phyloP scores from a whole-genome alignment of 2,329 filamentous ascomycete species.

The Stagonosporopsis cucurbitacearum region DNA sequence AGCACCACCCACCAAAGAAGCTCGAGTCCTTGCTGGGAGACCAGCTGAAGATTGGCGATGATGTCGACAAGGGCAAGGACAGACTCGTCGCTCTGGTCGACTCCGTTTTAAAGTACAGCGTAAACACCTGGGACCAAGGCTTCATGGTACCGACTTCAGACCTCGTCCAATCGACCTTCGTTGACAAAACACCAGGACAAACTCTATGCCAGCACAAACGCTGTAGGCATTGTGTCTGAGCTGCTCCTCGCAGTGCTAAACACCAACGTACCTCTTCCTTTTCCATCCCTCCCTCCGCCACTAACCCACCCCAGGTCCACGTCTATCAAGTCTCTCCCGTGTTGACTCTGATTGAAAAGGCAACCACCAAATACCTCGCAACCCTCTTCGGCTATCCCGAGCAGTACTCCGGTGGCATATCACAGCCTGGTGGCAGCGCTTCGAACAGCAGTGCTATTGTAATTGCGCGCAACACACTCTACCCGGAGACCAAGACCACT shows the following conservation, averaged over 20 bases:
- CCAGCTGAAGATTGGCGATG: conserved; percentile 46
- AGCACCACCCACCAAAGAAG: conserved; percentile 54
- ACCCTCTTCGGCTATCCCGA: conserved; percentile 62
- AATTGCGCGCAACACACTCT: conserved; percentile 85
- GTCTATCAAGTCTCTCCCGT: conserved; percentile 94
- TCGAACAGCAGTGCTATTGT: conserved; percentile 87
- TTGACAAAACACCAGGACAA: conserved; percentile 65
- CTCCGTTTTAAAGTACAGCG: conserved; percentile 79
- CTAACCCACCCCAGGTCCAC: conserved; percentile 63
- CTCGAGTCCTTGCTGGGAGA: conserved; percentile 48
- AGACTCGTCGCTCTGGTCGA: conserved; percentile 61
- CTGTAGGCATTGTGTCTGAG: conserved; percentile 83
- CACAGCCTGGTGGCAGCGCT: conserved; percentile 79
- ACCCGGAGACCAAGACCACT: conserved; percentile 74
- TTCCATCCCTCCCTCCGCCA: background rate
- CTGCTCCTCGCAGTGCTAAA: conserved; percentile 85
- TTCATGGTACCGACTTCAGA: conserved; percentile 64
- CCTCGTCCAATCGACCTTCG: background rate
- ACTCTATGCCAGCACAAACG: conserved; percentile 87
- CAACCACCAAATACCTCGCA: conserved; percentile 75
- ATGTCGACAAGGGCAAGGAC: conserved; percentile 50
- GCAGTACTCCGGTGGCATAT: conserved; percentile 72
- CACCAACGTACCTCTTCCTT: conserved; percentile 70
- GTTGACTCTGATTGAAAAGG: conserved; percentile 85
- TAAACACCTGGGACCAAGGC: conserved; percentile 98